Percentiles rank a stretch among this genome's conserved stretches.
Conservation (phyloP, 257 asterid genomes). For the Jasminum sambac region DNA sequence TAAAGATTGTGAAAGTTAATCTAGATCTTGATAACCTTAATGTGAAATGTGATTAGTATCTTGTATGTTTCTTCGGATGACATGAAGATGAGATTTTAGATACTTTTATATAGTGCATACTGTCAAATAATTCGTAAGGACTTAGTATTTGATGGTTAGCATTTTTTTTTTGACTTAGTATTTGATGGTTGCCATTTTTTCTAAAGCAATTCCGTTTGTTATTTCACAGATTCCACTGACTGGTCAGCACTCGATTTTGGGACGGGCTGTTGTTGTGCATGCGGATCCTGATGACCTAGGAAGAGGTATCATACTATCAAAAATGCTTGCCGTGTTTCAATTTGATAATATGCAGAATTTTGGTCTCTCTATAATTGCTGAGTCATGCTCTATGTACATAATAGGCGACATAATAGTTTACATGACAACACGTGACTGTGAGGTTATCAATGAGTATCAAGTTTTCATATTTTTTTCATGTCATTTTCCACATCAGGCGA, state of each 20-base stretch:
- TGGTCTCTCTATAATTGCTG: background rate
- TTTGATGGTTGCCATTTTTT: too few relatives aligned
- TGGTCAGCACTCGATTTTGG: constrained; percentile 79
- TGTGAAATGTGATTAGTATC: background rate
- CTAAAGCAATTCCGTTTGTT: too few relatives aligned
- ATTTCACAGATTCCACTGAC: constrained; percentile 61
- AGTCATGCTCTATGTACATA: too few relatives aligned
- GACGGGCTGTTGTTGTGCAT: constrained; percentile 93
- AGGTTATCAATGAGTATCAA: too few relatives aligned
- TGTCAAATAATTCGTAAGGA: background rate
- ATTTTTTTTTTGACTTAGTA: too few relatives aligned
- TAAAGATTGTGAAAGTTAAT: background rate
- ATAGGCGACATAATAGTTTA: too few relatives aligned
- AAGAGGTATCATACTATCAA: constrained; percentile 46
- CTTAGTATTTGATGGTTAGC: background rate
- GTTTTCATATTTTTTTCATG: too few relatives aligned
- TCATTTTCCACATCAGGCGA: too few relatives aligned
- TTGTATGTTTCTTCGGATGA: background rate
- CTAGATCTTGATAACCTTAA: background rate
- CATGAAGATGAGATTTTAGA: background rate
- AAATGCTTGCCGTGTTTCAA: background rate
- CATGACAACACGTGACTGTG: too few relatives aligned
- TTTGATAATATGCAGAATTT: background rate
- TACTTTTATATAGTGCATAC: background rate
- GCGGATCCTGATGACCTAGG: constrained; percentile 97